phyloP scores from a whole-genome alignment of 352 stramenopile species.

The Pythium aquatile region DNA sequence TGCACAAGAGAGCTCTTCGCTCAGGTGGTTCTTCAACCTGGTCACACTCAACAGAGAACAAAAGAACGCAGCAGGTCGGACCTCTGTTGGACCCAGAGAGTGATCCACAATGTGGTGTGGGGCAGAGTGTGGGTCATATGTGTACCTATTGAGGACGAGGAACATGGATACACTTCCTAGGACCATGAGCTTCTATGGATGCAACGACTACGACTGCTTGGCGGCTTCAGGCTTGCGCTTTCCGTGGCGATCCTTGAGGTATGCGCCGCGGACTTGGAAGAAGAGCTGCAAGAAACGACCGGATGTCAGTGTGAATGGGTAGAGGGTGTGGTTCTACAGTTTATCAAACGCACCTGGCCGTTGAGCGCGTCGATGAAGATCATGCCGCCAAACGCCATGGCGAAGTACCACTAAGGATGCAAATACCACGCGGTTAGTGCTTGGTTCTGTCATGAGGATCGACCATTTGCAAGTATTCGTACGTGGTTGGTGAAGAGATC shows the following conservation, averaged over 20 bases:
- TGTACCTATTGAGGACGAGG: neutral
- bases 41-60: neutral
- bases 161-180: conserved; percentile 15
- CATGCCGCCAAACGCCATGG: conserved; percentile 74
- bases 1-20: neutral
- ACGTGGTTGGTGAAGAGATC: conserved; percentile 48
- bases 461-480: neutral
- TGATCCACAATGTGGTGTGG: neutral
- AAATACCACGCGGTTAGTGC: neutral
- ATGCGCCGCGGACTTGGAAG: conserved; percentile 48
- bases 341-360: conserved; percentile 34
- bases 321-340: too few species aligned
- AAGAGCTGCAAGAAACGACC: conserved; percentile 40
- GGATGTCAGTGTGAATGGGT: too few species aligned
- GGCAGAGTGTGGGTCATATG: neutral
- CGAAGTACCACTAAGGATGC: conserved; percentile 46
- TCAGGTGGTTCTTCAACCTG: conserved; percentile 23
- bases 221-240: conserved; percentile 9
- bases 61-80: conserved; percentile 9
- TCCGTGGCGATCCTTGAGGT: conserved; percentile 37
- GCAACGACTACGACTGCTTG: conserved; percentile 14
- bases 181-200: neutral
- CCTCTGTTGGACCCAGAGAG: neutral
- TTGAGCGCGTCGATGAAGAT: conserved; percentile 77
- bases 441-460: neutral